Conservation (phyloP, 2,329 filamentous ascomycete species). For the Arthrobotrys pseudoclavata region DNA sequence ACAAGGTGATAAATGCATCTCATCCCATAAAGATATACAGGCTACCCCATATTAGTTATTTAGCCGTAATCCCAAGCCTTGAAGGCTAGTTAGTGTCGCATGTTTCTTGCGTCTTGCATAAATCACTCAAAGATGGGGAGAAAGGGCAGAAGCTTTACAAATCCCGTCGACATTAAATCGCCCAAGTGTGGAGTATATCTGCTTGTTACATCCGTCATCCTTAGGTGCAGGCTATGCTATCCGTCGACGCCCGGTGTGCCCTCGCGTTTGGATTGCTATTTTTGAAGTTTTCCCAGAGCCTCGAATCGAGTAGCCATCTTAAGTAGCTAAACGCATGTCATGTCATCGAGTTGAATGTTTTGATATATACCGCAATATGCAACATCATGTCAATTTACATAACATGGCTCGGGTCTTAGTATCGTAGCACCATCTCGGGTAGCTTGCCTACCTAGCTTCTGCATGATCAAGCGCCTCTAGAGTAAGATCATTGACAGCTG, state of each 20-base stretch:
- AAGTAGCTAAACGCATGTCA: neutral
- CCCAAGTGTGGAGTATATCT: constrained; percentile 14
- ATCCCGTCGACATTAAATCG: neutral
- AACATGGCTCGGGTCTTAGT: constrained; percentile 14
- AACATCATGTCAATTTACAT: neutral
- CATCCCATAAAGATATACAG: constrained; percentile 26
- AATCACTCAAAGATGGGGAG: constrained; percentile 40
- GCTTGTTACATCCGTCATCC: neutral
- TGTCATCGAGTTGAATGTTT: neutral
- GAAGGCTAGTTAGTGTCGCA: constrained; percentile 23
- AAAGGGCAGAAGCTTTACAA: constrained; percentile 8
- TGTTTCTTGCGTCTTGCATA: constrained; percentile 55
- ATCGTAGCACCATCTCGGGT: constrained; percentile 16
- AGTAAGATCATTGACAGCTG: constrained; percentile 4
- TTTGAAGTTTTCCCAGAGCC: neutral
- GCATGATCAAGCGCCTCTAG: constrained; percentile 1
- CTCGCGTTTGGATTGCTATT: constrained; percentile 21
- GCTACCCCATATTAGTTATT: constrained; percentile 19
- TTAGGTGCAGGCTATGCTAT: constrained; percentile 15
- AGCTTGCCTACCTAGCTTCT: constrained; percentile 1
- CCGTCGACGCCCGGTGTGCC: constrained; percentile 7
- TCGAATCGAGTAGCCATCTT: neutral
- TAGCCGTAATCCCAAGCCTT: constrained; percentile 45
- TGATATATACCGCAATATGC: neutral
- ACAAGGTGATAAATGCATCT: constrained; percentile 37